Evolutionary conservation across 2,329 filamentous ascomycete species (phyloP).

Genomic region (Colletotrichum kahawae): DNA sequence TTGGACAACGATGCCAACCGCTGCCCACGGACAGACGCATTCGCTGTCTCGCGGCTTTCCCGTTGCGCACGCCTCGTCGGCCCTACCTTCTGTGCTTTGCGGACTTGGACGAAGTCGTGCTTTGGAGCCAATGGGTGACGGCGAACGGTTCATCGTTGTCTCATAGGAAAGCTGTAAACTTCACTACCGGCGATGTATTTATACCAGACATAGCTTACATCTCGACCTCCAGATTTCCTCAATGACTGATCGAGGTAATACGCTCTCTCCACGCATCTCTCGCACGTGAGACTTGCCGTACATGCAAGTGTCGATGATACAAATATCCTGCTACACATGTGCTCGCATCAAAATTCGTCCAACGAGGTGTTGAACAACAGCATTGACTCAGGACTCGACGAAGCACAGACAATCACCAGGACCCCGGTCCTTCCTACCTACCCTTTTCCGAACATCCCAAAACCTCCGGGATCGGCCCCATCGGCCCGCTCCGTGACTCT

Average conservation of each 20-base stretch:
- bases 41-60: background rate
- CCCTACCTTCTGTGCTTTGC: too few relatives aligned
- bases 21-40: background rate
- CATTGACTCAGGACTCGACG: background rate
- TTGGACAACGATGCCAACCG: background rate
- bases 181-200: background rate
- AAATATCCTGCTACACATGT: background rate
- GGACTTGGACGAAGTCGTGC: too few relatives aligned
- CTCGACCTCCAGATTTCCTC: background rate
- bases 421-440: background rate
- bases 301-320: background rate
- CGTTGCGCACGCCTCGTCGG: too few relatives aligned
- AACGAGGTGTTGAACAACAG: background rate
- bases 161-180: too few relatives aligned
- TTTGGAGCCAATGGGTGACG: too few relatives aligned
- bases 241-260: background rate
- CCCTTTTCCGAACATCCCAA: background rate
- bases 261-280: background rate
- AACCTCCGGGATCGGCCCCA: constrained; percentile 11
- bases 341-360: background rate
- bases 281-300: background rate
- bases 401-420: background rate
- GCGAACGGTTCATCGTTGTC: too few relatives aligned
- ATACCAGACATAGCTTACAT: background rate
- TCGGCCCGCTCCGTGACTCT: background rate